phyloP scores from a whole-genome alignment of 2,329 filamentous ascomycete genomes.

The Sclerotinia minor region DNA sequence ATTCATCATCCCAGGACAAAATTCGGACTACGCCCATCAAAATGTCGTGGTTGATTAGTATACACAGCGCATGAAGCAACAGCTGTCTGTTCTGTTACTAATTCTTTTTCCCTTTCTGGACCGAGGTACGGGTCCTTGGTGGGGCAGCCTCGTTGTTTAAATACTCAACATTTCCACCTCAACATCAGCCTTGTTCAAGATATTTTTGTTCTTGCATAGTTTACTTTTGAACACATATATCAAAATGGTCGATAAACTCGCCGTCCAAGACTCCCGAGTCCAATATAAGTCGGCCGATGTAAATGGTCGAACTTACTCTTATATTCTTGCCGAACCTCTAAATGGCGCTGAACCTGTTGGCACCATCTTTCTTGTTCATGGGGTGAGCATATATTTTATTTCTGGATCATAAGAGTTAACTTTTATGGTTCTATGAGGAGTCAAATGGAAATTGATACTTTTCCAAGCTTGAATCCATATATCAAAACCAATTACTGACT shows the following conservation, averaged over 20 bases:
- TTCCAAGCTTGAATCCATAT: neutral
- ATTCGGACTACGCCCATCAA: neutral
- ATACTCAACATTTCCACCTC: neutral
- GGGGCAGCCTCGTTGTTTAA: slow-evolving; percentile 17
- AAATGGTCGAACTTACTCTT: slow-evolving; percentile 70
- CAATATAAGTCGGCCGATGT: slow-evolving; percentile 62
- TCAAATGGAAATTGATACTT: neutral
- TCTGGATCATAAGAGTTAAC: neutral
- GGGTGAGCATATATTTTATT: slow-evolving; percentile 42
- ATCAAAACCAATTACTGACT: neutral
- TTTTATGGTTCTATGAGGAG: neutral
- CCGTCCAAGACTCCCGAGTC: slow-evolving; percentile 65
- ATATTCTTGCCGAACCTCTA: slow-evolving; percentile 50
- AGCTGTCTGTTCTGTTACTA: too few relatives aligned
- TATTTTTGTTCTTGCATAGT: neutral
- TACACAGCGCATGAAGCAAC: neutral
- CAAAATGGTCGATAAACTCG: slow-evolving; percentile 59
- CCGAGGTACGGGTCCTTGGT: neutral
- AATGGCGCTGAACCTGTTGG: slow-evolving; percentile 50
- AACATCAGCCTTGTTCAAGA: neutral
- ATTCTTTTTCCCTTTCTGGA: neutral
- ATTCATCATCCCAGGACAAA: neutral
- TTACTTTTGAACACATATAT: neutral
- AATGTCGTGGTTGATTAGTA: neutral
- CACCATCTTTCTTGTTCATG: slow-evolving; percentile 55